Base-by-base conservation (phyloP, 2,329 filamentous ascomycete species). In the Emericellopsis atlantica region DNA sequence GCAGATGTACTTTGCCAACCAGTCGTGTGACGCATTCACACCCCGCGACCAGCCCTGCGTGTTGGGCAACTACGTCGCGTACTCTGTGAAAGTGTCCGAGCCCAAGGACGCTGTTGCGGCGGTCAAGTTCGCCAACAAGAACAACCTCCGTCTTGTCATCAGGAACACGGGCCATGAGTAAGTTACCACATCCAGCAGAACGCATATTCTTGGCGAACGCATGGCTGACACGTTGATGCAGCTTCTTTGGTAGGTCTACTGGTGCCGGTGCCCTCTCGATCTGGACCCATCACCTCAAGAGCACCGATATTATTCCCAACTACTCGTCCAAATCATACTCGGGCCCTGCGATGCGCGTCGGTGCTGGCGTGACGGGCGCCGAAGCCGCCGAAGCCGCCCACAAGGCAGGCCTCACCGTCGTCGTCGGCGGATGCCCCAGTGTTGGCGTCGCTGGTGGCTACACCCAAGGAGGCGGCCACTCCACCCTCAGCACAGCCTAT, bases 391-490 rank as follows among this genome's bases (percentile, higher is more conserved):
- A 53, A 26, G 65, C 64, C 23, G 72, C 72, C 0, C 50, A 70
- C 24, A 52, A 61, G 14, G 52, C 65, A 9, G 65, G 65, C 1
- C 57, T 70, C 6, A 64, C 62, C 0, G 61, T 76, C 0, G 66
- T 79, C 6, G 72, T 69, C 15, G 76, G 76, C 7, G 70, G 72
- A 15, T 74, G 73, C 43, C 49, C 54, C 1, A 72, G 68, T 0
- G 76, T 81, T 7, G 76, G 76, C 1, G 50, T 76, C 2, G 69
- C 72, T 0, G 79, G 77, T n/a, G 76, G 78, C 1, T 82, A 74
- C 48, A 69, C 64, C 2, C 72, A 76, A 49, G 76, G 74, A 5
- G 77, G 73, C 15, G 77, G 78, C 0, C 73, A 78, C 48, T 67
- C 65, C 1, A 59, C 67, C 1, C 60, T 81, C 3, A 62, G 61